These are phyloP conservation scores for Penicillium argentinense DNA, from an alignment of 495 filamentous ascomycete species.

Conservation along the genomic window DNA sequence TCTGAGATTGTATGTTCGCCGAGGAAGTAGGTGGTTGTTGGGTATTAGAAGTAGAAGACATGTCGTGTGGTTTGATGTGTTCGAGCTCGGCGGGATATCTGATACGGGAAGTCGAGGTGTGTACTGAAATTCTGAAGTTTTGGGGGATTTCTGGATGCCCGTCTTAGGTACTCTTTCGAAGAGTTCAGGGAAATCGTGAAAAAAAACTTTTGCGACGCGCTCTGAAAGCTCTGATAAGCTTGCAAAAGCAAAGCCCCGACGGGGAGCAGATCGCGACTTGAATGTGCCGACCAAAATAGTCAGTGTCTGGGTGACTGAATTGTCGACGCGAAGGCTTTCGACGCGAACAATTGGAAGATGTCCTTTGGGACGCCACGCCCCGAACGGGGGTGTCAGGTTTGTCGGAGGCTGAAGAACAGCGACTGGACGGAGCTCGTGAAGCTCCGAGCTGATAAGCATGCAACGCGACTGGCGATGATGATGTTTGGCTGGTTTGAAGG, in stretches of 20 bases:
- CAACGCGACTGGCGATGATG: slow-evolving; percentile 23
- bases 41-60: slow-evolving; percentile 32
- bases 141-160: no score
- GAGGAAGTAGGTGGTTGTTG: slow-evolving; percentile 36
- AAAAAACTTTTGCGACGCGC: no score
- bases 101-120: not conserved
- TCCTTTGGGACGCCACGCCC: slow-evolving; percentile 13
- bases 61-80: slow-evolving; percentile 10
- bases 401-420: slow-evolving; percentile 1
- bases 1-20: slow-evolving; percentile 30
- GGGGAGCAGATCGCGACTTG: no score
- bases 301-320: no score
- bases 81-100: not conserved
- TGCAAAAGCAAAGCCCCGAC: no score
- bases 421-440: slow-evolving; percentile 7
- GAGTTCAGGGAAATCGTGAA: no score
- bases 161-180: no score
- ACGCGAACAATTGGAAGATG: not conserved
- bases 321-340: no score
- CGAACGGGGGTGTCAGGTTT: slow-evolving; percentile 13
- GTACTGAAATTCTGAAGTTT: no score
- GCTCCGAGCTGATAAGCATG: slow-evolving; percentile 12
- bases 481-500: slow-evolving; percentile 52
- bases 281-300: no score
- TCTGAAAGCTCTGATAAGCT: no score